These are phyloP conservation scores for Boletus sp. DNA, from an alignment of 1,284 basidiomycete species.

Conservation along the genomic window DNA sequence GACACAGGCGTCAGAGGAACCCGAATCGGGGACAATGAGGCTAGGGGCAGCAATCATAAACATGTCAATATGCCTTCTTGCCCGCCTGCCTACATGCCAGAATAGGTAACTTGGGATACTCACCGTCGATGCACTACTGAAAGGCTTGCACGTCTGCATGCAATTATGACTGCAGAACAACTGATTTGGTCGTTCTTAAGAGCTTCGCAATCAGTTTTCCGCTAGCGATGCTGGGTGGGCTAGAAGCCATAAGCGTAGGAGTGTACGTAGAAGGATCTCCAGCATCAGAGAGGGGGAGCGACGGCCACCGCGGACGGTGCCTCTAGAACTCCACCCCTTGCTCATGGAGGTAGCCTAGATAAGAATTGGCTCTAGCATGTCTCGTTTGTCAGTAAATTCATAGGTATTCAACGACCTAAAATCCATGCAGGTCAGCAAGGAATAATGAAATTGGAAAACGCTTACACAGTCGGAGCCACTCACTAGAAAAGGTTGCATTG, in stretches of 20 bases:
- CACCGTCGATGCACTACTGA: constrained; percentile 75
- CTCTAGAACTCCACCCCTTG: constrained; percentile 23
- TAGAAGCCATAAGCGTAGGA: constrained; percentile 33
- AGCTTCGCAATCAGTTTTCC: constrained; percentile 71
- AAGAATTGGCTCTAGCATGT: constrained; percentile 60
- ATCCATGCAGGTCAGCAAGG: constrained; percentile 3
- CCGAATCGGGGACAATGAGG: too few species aligned
- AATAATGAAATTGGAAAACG: background rate
- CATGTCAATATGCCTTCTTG: constrained; percentile 41
- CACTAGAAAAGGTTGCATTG: constrained; percentile 34
- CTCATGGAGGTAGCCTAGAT: constrained; percentile 57
- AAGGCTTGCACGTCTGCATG: constrained; percentile 47
- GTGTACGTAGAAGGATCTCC: background rate
- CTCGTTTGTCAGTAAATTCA: constrained; percentile 55
- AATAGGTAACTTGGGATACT: constrained; percentile 78
- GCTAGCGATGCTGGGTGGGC: constrained; percentile 61
- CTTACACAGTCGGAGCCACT: constrained; percentile 58
- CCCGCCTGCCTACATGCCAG: constrained; percentile 64
- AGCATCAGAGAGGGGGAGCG: background rate
- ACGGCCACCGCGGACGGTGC: constrained; percentile 1
- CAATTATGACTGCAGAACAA: constrained; percentile 9
- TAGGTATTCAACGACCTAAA: constrained; percentile 70
- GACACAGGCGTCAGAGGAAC: too few species aligned
- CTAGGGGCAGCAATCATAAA: too few species aligned
- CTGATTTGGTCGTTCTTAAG: constrained; percentile 65